Conservation (phyloP, 2,329 filamentous ascomycete genomes). For the Spiromastix sp. region DNA sequence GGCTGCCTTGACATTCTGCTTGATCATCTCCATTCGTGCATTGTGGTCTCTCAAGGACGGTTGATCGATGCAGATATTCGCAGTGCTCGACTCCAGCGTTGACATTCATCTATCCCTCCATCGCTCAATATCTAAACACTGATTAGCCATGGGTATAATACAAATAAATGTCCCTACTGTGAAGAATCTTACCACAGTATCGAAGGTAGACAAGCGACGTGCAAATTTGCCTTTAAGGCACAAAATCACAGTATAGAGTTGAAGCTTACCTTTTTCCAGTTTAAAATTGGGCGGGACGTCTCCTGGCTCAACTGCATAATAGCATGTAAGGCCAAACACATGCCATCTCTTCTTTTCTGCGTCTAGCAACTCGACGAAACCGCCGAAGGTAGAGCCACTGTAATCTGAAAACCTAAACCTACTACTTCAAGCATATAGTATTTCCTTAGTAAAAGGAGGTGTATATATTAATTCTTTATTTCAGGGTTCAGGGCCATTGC, state of each 20-base stretch:
- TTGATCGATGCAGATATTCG: conserved; percentile 3
- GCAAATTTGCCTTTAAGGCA: too few relatives aligned
- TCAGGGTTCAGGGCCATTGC: too few relatives aligned
- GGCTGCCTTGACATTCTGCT: neutral
- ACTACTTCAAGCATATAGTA: too few relatives aligned
- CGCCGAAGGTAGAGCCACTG: neutral
- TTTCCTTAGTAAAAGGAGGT: too few relatives aligned
- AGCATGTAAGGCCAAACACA: conserved; percentile 1
- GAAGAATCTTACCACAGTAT: neutral
- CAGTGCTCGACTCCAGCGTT: neutral
- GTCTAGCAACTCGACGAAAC: conserved; percentile 1
- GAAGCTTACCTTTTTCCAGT: neutral
- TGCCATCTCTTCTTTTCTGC: neutral
- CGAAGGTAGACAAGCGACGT: neutral
- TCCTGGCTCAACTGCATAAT: neutral
- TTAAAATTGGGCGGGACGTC: neutral
- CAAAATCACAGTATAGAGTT: neutral
- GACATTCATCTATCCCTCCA: conserved; percentile 1
- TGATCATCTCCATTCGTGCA: conserved; percentile 2
- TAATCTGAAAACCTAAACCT: too few relatives aligned
- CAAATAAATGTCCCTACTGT: neutral
- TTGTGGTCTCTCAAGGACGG: conserved; percentile 2
- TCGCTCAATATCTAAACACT: conserved; percentile 2
- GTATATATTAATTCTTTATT: too few relatives aligned
- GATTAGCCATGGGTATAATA: conserved; percentile 1